Base-by-base conservation (phyloP, 2,329 filamentous ascomycete genomes). In the Fusarium veterinarium region DNA sequence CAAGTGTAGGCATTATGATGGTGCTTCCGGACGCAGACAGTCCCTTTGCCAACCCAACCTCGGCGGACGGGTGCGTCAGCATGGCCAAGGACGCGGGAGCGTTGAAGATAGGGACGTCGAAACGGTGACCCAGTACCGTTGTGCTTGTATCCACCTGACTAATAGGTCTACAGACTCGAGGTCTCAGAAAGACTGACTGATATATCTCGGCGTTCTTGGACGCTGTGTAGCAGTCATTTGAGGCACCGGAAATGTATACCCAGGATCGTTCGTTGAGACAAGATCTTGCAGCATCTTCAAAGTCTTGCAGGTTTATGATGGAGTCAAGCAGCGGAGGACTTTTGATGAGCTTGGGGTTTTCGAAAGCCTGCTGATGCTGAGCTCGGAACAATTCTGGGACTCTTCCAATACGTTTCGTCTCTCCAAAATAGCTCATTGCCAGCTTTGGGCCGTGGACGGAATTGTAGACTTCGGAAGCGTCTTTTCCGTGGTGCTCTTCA, bases 311-410 rank as follows among this genome's bases (percentile, higher is more conserved):
- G 19, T 11, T 46, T 9, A 46, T 30, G 25, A 30, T n/a, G 8
- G 12, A 46, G 0, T 46, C 8, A 8, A 46, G 44, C 0, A 6
- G 9, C 3, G 44, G 25, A 0, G 10, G 25, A 30, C 9, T 3
- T 16, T 30, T 46, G 3, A 46, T 4, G 1, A 30, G 9, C 9
- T 46, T 46, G 4, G 25, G 19, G 3, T n/a, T 46, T n/a, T 11
- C 9, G 6, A 16, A 46, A n/a, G 25, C 14, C 44, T 16, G 8
- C 40, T 42, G 40, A 7, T 14, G 0, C 6, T 7, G 19, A 16
- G 25, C 19, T 30, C 19, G 9, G 10, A 4, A 6, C 25, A 46
- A 10, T 11, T 11, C 25, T 5, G 25, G 44, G 25, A 16, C 8
- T 30, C 19, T 46, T n/a, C 25, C 25, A 4, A n/a, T 11, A 2